Conservation (phyloP, 2,329 filamentous ascomycete genomes). For the Aspergillus brasiliensis region DNA sequence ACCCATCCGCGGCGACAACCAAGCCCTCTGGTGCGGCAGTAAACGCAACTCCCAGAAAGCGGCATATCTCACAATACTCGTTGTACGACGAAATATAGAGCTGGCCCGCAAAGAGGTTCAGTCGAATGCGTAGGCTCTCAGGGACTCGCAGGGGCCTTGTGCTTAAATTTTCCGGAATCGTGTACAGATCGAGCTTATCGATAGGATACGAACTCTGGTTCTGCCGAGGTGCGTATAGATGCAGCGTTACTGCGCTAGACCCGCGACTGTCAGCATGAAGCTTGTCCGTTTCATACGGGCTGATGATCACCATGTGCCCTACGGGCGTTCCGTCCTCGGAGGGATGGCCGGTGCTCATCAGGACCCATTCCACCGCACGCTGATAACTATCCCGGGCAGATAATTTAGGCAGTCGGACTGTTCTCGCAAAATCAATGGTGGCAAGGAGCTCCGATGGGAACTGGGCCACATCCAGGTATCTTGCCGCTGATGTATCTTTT, state of each 20-base stretch:
- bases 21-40: slow-evolving; percentile 21
- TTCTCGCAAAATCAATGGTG: slow-evolving; percentile 55
- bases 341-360: slow-evolving; percentile 34
- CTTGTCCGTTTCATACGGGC: slow-evolving; percentile 61
- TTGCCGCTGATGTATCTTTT: slow-evolving; percentile 43
- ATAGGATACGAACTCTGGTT: slow-evolving; percentile 44
- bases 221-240: slow-evolving; percentile 55
- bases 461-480: slow-evolving; percentile 31
- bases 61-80: slow-evolving; percentile 53
- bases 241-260: slow-evolving; percentile 44
- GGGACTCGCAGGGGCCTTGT: slow-evolving; percentile 16
- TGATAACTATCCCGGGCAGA: slow-evolving; percentile 50
- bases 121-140: slow-evolving; percentile 44
- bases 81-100: slow-evolving; percentile 60
- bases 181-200: slow-evolving; percentile 52
- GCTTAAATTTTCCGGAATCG: slow-evolving; percentile 29
- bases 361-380: slow-evolving; percentile 58
- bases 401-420: slow-evolving; percentile 37
- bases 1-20: slow-evolving; percentile 32
- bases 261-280: slow-evolving; percentile 47
- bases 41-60: slow-evolving; percentile 24
- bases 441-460: slow-evolving; percentile 49
- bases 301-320: slow-evolving; percentile 56
- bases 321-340: not conserved
- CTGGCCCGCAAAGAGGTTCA: slow-evolving; percentile 70